Evolutionary conservation across 1,284 basidiomycete genomes (phyloP), one percentile per base, ranked within the genome.

Genomic region (Pseudozyma flocculosa): DNA sequence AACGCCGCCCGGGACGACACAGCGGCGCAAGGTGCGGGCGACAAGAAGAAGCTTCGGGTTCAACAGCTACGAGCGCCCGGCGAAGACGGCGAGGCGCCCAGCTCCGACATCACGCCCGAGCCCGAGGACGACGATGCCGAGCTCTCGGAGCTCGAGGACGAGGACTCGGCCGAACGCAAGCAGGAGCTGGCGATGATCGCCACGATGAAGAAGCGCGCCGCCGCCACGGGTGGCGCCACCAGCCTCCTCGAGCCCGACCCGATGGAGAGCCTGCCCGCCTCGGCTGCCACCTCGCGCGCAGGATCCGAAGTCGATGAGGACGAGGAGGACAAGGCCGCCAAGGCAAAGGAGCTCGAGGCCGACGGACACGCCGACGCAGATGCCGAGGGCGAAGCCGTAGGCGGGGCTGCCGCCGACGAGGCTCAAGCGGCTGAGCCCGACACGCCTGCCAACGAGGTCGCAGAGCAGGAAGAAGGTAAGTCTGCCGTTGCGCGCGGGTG

Each of bases 171-270:
- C 9, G 38, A 40, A 13, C 57, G 58, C 46, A 52, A 50, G 5
- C 57, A 54, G 36, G 54, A 61, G 26, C 62, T 65, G 24, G 57
- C 60, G 40, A 54, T 65, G 38, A 65, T 65, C 18, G 62, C 62
- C 2, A 57, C 62, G n/a, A 65, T 65, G 51, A 72, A 72, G 54
- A 66, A 68, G 50, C 68, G 70, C 7, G 70, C 70, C 17, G 70
- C 70, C 13, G 70, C 70, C 7, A 72, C 70, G 1, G 70, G 70
- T 13, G 70, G 70, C 18, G 70, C 70, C 9, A 64, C 65, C 13
- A 72, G 70, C 32, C 55, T 72, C 4, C 50, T 72, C 26, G 59
- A 61, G 43, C 54, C 65, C 30, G 61, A 68, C 24, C 61, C 57
- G 40, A 54, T 57, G 26, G 70, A 72, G 23, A 68, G 59, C 14